A percentile compares a stretch with the other conserved stretches of the same genome.
Evolutionary conservation across 768 basidiomycete species (phyloP).

Genomic region (Mycena sanguinolenta): DNA sequence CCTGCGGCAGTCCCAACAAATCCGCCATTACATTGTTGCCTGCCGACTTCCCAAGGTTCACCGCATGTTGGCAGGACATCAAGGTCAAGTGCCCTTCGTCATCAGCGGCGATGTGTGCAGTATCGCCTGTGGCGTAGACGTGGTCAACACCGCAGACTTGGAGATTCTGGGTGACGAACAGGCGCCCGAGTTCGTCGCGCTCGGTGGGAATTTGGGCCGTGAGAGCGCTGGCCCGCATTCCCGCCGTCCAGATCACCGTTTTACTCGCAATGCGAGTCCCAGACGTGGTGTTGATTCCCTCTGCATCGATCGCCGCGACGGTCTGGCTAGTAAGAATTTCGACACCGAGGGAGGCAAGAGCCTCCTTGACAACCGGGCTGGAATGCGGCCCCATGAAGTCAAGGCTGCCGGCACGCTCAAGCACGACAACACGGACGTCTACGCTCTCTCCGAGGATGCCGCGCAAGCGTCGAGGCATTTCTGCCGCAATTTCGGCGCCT

Average conservation of each 20-base stretch:
- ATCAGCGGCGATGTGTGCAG: conserved; percentile 33
- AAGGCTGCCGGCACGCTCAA: conserved; percentile 29
- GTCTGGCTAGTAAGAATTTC: conserved; percentile 32
- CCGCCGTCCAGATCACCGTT: conserved; percentile 42
- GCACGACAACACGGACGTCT: conserved; percentile 33
- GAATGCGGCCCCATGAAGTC: conserved; percentile 36
- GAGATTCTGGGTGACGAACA: conserved; percentile 33
- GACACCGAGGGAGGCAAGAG: conserved; percentile 32
- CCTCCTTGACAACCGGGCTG: conserved; percentile 32
- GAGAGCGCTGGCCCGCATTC: conserved; percentile 37
- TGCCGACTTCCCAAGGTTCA: conserved; percentile 30
- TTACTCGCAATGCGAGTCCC: conserved; percentile 36
- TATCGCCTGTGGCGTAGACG: conserved; percentile 39
- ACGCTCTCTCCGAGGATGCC: conserved; percentile 34
- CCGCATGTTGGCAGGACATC: conserved; percentile 40
- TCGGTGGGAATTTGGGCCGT: conserved; percentile 39
- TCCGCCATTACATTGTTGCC: conserved; percentile 39
- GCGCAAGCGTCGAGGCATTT: conserved; percentile 38
- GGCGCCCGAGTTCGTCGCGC: conserved; percentile 35
- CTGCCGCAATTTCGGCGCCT: conserved; percentile 38
- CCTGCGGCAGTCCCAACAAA: conserved; percentile 34
- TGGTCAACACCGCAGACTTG: conserved; percentile 33
- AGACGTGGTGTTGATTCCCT: conserved; percentile 34
- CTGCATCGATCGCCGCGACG: conserved; percentile 35
- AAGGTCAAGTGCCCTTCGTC: conserved; percentile 36